These are phyloP conservation scores for Hortiboletus flavorubellus DNA, from an alignment of 768 basidiomycete genomes.

Conservation along the genomic window DNA sequence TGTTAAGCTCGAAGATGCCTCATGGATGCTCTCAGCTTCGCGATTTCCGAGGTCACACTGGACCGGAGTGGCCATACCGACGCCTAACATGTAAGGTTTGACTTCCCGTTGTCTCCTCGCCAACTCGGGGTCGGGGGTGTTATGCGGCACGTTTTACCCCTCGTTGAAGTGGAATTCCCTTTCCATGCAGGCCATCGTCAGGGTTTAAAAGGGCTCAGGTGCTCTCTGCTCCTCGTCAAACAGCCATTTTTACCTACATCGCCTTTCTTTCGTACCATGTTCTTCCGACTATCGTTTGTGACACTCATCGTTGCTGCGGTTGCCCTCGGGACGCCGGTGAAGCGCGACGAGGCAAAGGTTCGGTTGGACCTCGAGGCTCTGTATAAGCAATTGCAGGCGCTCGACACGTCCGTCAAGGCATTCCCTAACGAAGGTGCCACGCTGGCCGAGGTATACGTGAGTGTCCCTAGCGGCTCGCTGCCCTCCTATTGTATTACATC, in stretches of 20 bases:
- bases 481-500: background rate
- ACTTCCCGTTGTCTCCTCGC: background rate
- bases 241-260: background rate
- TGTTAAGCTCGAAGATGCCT: background rate
- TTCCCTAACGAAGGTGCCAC: background rate
- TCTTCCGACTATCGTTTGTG: slow-evolving; percentile 9
- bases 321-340: slow-evolving; percentile 10
- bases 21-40: background rate
- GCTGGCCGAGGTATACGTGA: fast-evolving
- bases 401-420: background rate
- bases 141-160: background rate
- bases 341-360: slow-evolving; percentile 1
- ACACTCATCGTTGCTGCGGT: slow-evolving; percentile 7
- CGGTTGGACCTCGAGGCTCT: background rate
- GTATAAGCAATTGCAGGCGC: fast-evolving
- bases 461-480: background rate
- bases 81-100: background rate
- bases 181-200: background rate
- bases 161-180: background rate
- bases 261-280: slow-evolving; percentile 2
- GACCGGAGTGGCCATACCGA: background rate
- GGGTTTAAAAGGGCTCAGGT: background rate
- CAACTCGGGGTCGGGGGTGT: background rate
- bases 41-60: background rate
- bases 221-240: background rate